Base-by-base conservation (phyloP, 306 rosid genomes). In the Lablab purpureus region DNA sequence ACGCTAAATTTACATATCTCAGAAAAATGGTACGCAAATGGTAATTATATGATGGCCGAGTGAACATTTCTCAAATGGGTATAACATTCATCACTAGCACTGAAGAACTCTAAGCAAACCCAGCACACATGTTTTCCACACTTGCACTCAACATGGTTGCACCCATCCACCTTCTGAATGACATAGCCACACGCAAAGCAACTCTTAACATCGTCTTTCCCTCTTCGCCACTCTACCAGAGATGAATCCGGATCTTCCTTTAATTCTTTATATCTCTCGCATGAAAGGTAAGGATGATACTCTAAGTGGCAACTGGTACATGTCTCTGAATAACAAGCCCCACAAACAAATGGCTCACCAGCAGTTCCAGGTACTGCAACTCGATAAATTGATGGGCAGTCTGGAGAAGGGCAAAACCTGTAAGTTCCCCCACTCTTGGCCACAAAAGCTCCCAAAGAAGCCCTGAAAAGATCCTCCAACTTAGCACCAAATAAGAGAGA, bases 71-170 rank as follows among this genome's bases (percentile, higher is more conserved):
- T 85, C 84, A 95, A 66, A 84, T 95, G 99, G 67, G 45, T 47
- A 64, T 95, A 95, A 77, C 99, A 95, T 13, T 87, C 94, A 13
- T 95, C 85, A 64, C 98, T 80, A 70, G 71, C 82, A 36, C 34
- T 71, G 15, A 81, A 93, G 83, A 67, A 60, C 32, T 82, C 96
- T 86, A 95, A 82, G 82, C 98, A 96, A 58, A 77, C 96, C 98
- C 98, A 96, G 85, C 99, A 96, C 4, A 96, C 88, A 78, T 96
- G 99, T 58, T 70, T 93, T 45, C 94, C 98, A 54, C 99, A 96
- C 87, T 80, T 84, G 30, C 99, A 96, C 85, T 87, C 94, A 17
- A 96, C 50, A 55, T 93, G 99, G 83, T 96, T 93, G 90, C 99
- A 96, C 41, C 99, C 99, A 9, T 93, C 98, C 1, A 76, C 50